Evolutionary conservation across 75 land plant genomes (phyloP).

Genomic region (Chamaecyparis obtusa): DNA sequence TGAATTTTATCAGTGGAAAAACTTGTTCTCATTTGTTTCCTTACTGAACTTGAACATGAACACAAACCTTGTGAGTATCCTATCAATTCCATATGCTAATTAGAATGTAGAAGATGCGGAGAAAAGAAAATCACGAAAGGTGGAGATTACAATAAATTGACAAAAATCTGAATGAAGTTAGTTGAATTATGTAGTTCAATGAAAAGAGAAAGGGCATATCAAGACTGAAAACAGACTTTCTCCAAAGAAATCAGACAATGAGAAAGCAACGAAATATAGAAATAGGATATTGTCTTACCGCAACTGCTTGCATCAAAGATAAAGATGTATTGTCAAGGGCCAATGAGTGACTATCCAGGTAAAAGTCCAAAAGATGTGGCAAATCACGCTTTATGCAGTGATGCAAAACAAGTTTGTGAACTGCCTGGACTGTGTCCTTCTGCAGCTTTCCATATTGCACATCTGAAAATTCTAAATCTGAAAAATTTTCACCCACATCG

Average conservation of each 20-base stretch:
- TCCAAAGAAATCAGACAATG: not conserved
- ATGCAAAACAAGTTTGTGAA: conserved; percentile 72
- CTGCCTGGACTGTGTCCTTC: conserved; percentile 47
- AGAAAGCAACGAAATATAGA: not conserved
- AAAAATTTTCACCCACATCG: conserved; percentile 14
- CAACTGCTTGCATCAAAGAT: conserved; percentile 49
- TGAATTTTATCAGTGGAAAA: too few relatives aligned
- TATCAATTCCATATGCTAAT: not conserved
- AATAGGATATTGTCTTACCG: conserved; percentile 47
- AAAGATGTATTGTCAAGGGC: conserved; percentile 53
- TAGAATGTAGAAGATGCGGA: not conserved
- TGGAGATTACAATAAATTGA: not conserved
- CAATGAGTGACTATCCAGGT: conserved; percentile 69
- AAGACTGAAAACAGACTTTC: not conserved
- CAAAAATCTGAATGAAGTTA: not conserved
- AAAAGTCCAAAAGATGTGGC: conserved; percentile 75
- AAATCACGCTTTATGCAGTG: conserved; percentile 62
- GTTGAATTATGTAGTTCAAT: not conserved
- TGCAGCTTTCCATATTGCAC: conserved; percentile 16
- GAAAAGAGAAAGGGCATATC: not conserved
- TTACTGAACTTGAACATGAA: too few relatives aligned
- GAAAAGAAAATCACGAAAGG: not conserved
- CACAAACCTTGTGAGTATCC: not conserved
- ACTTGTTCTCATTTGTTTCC: too few relatives aligned
- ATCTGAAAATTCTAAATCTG: conserved; percentile 19